Base-by-base conservation (phyloP, 352 stramenopile genomes). In the Globisporangium mamillatum region DNA sequence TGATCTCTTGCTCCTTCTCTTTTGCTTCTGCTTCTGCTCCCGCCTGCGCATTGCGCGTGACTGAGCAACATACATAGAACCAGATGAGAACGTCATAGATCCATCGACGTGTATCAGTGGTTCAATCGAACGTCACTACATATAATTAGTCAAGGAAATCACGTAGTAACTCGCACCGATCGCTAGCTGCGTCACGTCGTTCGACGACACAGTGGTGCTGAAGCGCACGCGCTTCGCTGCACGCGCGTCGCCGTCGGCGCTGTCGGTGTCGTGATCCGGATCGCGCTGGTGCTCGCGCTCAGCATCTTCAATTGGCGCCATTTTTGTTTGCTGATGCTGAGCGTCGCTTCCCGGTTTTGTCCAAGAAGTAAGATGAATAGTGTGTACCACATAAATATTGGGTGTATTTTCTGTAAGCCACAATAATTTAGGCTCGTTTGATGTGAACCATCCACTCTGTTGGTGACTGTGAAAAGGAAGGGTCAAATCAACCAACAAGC, bases 191-290 rank as follows among this genome's bases (percentile, higher is more conserved):
- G 78, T 88, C 8, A 63, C 75, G 18, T 89, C 76, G 53, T 88
- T 92, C 9, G 82, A 75, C 1, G 75, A 75, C 12, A 76, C 50
- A 7, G 69, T 75, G 55, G 68, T 70, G 1, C 80, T 76, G 65
- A 93, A 93, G 34, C 80, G 85, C 57, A 93, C 83, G 67, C 85
- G 83, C 74, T 93, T 93, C 25, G 75, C 22, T 44, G 67, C 52
- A 5, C 62, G 78, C 22, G 57, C 69, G 2, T 32, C 56, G 32
- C 20, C 55, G 20, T n/a, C 55, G 25, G 12, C 53, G 29, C 41
- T n/a, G 41, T 50, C 18, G 44, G 64, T 50, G 5, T 48, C 27
- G 8, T 73, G 64, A 6, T 34, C 44, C 20, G 6, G 22, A 7
- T 52, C 25, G n/a, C 22, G 20, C 5, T 18, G 60, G 22, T 18